Evolutionary conservation across 2,329 filamentous ascomycete genomes (phyloP).

Genomic region (Fusarium bactridioides): DNA sequence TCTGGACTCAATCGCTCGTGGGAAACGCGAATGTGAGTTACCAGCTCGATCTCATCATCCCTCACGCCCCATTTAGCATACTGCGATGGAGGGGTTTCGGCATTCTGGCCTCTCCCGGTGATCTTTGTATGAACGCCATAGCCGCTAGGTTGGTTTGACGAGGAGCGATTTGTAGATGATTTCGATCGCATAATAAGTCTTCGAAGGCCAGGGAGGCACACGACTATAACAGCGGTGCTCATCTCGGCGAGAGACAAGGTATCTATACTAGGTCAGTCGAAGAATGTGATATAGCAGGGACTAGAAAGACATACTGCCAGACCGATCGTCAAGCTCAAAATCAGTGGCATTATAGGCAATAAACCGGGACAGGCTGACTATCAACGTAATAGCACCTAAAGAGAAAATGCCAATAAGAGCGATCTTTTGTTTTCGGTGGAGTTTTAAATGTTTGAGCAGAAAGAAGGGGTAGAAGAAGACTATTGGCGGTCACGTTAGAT

Average conservation of each 20-base stretch:
- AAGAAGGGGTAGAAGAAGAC: slow-evolving; percentile 12
- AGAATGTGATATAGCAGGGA: fast-evolving
- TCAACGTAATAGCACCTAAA: background rate
- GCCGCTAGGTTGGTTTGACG: background rate
- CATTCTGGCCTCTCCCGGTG: background rate
- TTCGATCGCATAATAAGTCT: background rate
- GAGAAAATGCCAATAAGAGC: slow-evolving; percentile 11
- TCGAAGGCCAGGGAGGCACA: slow-evolving; percentile 4
- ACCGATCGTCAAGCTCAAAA: slow-evolving; percentile 10
- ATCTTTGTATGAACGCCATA: background rate
- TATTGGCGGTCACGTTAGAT: background rate
- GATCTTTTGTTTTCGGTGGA: slow-evolving; percentile 3
- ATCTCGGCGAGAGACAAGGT: slow-evolving; percentile 6
- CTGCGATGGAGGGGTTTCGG: background rate
- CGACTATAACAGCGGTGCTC: slow-evolving; percentile 3
- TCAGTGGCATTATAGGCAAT: slow-evolving; percentile 9
- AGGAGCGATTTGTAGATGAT: background rate
- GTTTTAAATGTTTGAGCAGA: background rate
- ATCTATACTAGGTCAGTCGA: background rate
- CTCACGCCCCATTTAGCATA: slow-evolving; percentile 10
- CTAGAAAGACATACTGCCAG: background rate
- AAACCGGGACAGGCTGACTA: slow-evolving; percentile 9
- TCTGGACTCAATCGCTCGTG: background rate
- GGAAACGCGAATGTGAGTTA: slow-evolving; percentile 1
- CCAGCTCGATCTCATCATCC: slow-evolving; percentile 13